Evolutionary conservation across 2,329 filamentous ascomycete species (phyloP), one percentile per base, ranked within the genome.

Genomic region (Aspergillus versicolor): DNA sequence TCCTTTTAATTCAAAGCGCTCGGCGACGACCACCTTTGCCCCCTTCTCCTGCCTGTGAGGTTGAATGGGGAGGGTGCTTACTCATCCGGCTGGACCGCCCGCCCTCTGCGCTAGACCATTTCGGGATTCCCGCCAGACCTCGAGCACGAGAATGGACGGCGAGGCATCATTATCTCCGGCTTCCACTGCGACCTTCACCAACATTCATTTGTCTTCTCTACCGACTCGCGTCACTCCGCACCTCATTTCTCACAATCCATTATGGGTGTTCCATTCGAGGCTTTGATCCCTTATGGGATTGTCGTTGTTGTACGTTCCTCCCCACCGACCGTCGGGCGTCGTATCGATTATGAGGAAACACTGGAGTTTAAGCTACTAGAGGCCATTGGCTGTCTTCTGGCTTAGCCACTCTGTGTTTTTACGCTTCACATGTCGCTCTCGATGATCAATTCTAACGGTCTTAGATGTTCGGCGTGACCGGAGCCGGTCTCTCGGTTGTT

Each of bases 221-320:
- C 22, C 30, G 24, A 47, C 17, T 21, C n/a, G 19, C 21, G 30
- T 12, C 44, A 13, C 48, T 37, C 40, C 50, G 19, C 42, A 52
- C 37, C n/a, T 48, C 53, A 37, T 32, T 43, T 50, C 41, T 49
- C 41, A 61, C 49, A 46, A 59, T 46, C 51, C 63, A 64, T 62
- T 63, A 87, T 87, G 85, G 84, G 84, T 74, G 83, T 88, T 61
- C 85, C 85, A 44, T 88, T 88, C 72, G 85, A 88, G 77, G 81
- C 85, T 63, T 74, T 88, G 64, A 70, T 88, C 66, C 85, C 85
- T 48, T 87, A 87, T 71, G 85, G 79, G 65, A 83, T 88, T 70
- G 84, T 86, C 75, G 75, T 85, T 54, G 80, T 74, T 70, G 84
- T 87, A 81, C 61, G 82, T 76, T 32, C 38, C 52, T 44, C 53